These are phyloP conservation scores for Parietaria judaica DNA, from an alignment of 306 rosid genomes.

Conservation along the genomic window DNA sequence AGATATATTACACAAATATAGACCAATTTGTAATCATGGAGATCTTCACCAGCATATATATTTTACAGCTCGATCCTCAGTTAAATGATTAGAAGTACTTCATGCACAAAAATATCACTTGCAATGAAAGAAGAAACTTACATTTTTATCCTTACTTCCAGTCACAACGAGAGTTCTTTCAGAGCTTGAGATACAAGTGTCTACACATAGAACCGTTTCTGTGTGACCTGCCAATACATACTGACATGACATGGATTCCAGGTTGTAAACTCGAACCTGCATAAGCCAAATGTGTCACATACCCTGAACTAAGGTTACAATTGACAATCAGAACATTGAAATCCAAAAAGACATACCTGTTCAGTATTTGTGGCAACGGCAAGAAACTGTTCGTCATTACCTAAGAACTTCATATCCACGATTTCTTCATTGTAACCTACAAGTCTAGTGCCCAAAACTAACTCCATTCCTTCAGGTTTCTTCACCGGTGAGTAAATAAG, in stretches of 20 bases:
- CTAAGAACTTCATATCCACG: constrained; percentile 86
- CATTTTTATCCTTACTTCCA: constrained; percentile 91
- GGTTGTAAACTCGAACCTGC: constrained; percentile 90
- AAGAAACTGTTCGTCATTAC: constrained; percentile 71
- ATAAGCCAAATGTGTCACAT: constrained; percentile 26
- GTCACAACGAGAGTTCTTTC: constrained; percentile 64
- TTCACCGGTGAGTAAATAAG: constrained; percentile 59
- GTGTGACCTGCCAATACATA: constrained; percentile 84
- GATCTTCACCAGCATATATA: background rate
- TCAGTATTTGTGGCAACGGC: constrained; percentile 96
- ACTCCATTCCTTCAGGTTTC: constrained; percentile 36
- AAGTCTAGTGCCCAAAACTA: constrained; percentile 63
- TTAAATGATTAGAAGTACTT: background rate
- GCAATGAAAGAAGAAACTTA: constrained; percentile 28
- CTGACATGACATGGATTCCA: constrained; percentile 81
- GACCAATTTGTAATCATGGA: background rate
- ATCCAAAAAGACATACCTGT: constrained; percentile 43
- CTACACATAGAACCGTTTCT: constrained; percentile 71
- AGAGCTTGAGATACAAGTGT: constrained; percentile 72
- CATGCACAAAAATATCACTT: background rate
- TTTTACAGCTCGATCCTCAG: background rate
- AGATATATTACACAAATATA: background rate
- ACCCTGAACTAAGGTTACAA: constrained; percentile 9
- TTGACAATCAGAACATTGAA: constrained; percentile 10
- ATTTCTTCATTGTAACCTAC: constrained; percentile 90